Evolutionary conservation across 2,329 filamentous ascomycete genomes (phyloP), one percentile per base, ranked within the genome.

Genomic region (Clarireedia homoeocarpa): DNA sequence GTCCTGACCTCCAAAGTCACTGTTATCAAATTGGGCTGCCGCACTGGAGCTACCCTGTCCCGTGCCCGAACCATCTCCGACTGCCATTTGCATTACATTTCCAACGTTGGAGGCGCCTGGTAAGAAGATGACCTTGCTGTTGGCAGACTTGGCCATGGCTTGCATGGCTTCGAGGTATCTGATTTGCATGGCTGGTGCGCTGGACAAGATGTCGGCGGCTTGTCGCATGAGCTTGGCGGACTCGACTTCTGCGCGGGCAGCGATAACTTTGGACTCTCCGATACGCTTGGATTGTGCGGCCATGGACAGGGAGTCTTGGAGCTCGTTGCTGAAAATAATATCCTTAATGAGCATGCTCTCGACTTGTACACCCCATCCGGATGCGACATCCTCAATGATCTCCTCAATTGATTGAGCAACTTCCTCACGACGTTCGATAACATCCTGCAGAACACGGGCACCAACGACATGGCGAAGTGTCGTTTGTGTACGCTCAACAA

Each of bases 291-390:
- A 90, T 80, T 99, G 94, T 3, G 94, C 94, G 40, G 94, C 94
- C 94, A 99, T 97, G 70, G 89, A 95, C 50, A 99, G 83, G 17
- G 89, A 94, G 69, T 97, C 92, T 74, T 99, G 94, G 46, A 99
- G 80, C 65, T 97, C 94, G 69, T 90, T 84, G 74, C 85, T 91
- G 82, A 99, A 99, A 71, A 97, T 88, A 70, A 99, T 95, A 73
- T 99, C 94, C 77, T 99, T 97, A 81, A 99, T 92, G 64, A 99
- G 84, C 92, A 99, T 99, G 69, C 86, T 91, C 79, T 97, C 94
- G 57, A 97, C 94, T 69, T 89, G 84, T 6, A 96, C 92, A 74
- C 94, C 94, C 94, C 94, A 99, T 59, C 89, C 90, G 10, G 83
- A 77, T 5, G 94, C 92, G 1, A 96, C 94, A 65, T 96, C 91